Evolutionary conservation across 1,284 basidiomycete species (phyloP).

Genomic region (Neotropicomus parvogracilis): DNA sequence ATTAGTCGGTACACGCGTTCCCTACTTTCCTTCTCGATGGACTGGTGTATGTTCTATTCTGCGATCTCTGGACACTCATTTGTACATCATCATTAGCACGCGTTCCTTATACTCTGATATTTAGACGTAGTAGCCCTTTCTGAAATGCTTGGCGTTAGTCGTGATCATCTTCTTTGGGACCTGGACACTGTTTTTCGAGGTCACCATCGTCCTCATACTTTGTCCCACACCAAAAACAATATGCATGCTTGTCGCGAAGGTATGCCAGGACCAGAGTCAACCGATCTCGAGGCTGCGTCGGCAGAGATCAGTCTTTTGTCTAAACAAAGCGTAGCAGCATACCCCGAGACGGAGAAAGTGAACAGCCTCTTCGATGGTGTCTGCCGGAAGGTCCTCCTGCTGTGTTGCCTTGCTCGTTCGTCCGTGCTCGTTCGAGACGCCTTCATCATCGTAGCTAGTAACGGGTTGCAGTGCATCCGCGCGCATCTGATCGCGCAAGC

Average conservation of each 20-base stretch:
- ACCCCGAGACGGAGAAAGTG: conserved; percentile 69
- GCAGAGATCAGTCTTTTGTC: conserved; percentile 13
- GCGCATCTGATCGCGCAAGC: conserved; percentile 64
- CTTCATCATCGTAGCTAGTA: conserved; percentile 28
- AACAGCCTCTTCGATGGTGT: conserved; percentile 59
- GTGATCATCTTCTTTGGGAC: conserved; percentile 72
- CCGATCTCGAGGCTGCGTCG: conserved; percentile 60
- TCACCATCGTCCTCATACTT: conserved; percentile 63
- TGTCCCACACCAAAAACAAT: conserved; percentile 87
- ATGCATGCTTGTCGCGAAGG: conserved; percentile 64
- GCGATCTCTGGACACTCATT: conserved; percentile 29
- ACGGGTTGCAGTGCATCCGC: conserved; percentile 61
- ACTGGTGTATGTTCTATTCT: conserved; percentile 22
- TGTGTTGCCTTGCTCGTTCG: conserved; percentile 12
- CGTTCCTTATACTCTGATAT: conserved; percentile 17
- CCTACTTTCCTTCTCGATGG: conserved; percentile 14
- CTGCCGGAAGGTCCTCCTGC: conserved; percentile 44
- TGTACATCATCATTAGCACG: conserved; percentile 32
- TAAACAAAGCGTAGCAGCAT: conserved; percentile 25
- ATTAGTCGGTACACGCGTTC: conserved; percentile 10
- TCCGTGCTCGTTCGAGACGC: conserved; percentile 25
- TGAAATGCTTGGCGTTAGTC: conserved; percentile 44
- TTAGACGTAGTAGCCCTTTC: neutral
- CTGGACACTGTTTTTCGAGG: conserved; percentile 67
- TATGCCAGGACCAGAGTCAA: conserved; percentile 67